Percentiles rank a stretch among this genome's conserved stretches.
phyloP scores from a whole-genome alignment of 305 asterid species.

The Rubia tinctorum region DNA sequence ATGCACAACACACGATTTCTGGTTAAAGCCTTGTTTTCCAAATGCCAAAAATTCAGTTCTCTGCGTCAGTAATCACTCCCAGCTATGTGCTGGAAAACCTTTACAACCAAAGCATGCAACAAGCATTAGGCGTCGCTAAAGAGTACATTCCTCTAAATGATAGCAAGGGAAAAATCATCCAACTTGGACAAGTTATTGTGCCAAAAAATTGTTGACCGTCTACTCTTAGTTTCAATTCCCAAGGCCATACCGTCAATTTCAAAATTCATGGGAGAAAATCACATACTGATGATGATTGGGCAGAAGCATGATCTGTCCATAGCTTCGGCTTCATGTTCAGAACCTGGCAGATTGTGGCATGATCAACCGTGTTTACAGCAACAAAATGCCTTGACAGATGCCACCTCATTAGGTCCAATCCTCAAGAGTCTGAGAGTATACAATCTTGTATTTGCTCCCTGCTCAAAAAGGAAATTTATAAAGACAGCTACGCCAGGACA shows the following conservation, averaged over 20 bases:
- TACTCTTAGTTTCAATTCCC: background rate
- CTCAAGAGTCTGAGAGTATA: conserved; percentile 42
- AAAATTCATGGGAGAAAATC: too few relatives aligned
- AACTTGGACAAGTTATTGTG: background rate
- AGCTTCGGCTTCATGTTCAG: conserved; percentile 3
- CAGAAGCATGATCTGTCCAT: background rate
- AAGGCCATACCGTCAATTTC: background rate
- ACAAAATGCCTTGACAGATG: background rate
- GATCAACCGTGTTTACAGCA: background rate
- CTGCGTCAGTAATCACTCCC: background rate
- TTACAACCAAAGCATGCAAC: background rate
- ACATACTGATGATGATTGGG: background rate
- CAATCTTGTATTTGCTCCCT: conserved; percentile 68
- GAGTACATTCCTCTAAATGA: background rate
- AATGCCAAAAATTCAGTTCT: background rate
- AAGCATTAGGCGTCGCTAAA: background rate
- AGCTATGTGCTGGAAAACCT: background rate
- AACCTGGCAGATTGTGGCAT: background rate
- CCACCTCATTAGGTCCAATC: conserved; percentile 29
- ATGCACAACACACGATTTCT: background rate
- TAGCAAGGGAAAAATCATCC: background rate
- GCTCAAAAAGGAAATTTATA: conserved; percentile 3
- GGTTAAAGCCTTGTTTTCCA: background rate
- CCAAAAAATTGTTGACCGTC: background rate
- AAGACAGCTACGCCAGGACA: background rate